Percentiles rank a stretch among this genome's conserved stretches.
Conservation (phyloP, 2,329 filamentous ascomycete species). For the Xylaria sp. region DNA sequence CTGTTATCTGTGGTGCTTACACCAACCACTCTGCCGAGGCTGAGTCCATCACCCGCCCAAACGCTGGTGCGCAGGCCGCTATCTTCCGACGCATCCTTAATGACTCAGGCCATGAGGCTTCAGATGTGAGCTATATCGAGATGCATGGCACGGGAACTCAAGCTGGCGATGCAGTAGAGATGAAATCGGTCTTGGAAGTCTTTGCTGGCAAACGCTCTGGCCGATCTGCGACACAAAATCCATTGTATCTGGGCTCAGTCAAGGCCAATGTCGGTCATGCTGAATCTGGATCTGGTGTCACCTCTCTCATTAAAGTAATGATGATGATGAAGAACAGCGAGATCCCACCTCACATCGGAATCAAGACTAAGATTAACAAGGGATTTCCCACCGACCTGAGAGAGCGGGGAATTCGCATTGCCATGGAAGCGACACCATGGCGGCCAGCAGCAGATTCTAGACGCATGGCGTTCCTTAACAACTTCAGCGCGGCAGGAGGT, state of each 20-base stretch:
- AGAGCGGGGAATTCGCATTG: constrained; percentile 56
- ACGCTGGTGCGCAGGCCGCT: constrained; percentile 69
- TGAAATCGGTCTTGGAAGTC: constrained; percentile 68
- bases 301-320: constrained; percentile 56
- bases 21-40: constrained; percentile 80
- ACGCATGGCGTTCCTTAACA: constrained; percentile 58
- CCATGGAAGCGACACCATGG: constrained; percentile 53
- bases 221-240: constrained; percentile 47
- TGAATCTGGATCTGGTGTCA: constrained; percentile 55
- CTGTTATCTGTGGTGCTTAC: constrained; percentile 54
- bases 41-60: constrained; percentile 77
- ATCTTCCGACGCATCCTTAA: constrained; percentile 69
- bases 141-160: constrained; percentile 79
- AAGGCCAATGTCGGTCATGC: constrained; percentile 62
- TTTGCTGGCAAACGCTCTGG: constrained; percentile 61
- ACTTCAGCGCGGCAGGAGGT: constrained; percentile 57
- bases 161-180: constrained; percentile 75
- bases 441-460: constrained; percentile 26
- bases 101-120: constrained; percentile 65
- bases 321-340: constrained; percentile 50
- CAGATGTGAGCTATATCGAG: constrained; percentile 70
- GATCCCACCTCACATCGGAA: constrained; percentile 61
- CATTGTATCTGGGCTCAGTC: constrained; percentile 59
- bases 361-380: constrained; percentile 56
- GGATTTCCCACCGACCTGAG: constrained; percentile 30